Evolutionary conservation across 306 rosid species (phyloP).

Genomic region (Inga leiocalycina): DNA sequence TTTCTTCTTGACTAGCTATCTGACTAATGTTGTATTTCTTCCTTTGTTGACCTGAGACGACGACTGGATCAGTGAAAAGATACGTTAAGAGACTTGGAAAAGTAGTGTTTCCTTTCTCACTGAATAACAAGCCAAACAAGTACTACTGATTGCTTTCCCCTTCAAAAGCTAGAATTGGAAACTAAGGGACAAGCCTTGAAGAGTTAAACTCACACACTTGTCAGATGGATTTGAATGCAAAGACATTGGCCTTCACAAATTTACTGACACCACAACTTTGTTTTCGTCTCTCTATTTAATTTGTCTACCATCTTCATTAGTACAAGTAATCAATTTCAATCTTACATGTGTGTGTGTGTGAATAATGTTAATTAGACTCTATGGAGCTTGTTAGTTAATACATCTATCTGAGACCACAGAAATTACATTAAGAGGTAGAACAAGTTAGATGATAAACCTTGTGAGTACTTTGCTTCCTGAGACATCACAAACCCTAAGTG

Average conservation of each 20-base stretch:
- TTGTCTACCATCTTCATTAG: not conserved
- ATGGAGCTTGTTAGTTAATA: not conserved
- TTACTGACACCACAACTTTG: not conserved
- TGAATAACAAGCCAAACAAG: constrained; percentile 24
- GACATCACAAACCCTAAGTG: not conserved
- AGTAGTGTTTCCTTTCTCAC: constrained; percentile 23
- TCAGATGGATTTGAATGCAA: constrained; percentile 31
- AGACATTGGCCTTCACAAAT: not conserved
- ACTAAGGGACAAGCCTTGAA: not conserved
- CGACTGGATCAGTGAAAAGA: not conserved
- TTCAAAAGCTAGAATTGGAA: constrained; percentile 18
- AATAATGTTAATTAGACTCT: not conserved
- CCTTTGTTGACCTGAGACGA: not conserved
- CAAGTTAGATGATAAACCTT: no score
- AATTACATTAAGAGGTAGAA: not conserved
- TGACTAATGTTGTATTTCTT: not conserved
- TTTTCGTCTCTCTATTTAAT: not conserved
- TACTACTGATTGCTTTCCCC: not conserved
- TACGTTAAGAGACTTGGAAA: not conserved
- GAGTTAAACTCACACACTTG: not conserved
- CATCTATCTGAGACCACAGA: not conserved
- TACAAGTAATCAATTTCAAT: not conserved
- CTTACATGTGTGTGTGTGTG: not conserved
- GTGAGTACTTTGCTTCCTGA: not conserved
- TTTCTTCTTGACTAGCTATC: not conserved